Conservation (phyloP, 2,329 filamentous ascomycete genomes). For the Fusarium sp. region DNA sequence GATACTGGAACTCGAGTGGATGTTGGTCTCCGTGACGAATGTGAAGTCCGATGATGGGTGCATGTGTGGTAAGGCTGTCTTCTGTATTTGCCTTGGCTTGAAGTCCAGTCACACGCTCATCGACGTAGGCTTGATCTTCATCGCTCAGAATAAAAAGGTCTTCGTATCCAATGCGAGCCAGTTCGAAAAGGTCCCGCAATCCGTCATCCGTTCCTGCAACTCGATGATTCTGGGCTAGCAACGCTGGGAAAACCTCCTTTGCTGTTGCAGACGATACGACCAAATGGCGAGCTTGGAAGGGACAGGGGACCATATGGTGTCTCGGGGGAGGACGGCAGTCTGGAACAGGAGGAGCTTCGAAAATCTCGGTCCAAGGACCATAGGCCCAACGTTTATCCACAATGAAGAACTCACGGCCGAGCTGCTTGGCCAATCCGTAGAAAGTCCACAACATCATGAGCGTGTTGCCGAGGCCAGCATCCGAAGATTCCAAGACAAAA, state of each 20-base stretch:
- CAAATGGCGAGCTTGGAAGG: conserved; percentile 79
- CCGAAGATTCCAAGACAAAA: conserved; percentile 78
- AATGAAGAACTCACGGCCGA: conserved; percentile 83
- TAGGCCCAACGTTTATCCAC: conserved; percentile 89
- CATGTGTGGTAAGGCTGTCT: conserved; percentile 54
- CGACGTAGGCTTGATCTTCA: conserved; percentile 76
- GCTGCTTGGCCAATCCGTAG: conserved; percentile 81
- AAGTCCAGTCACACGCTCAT: conserved; percentile 69
- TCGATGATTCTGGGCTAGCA: conserved; percentile 53
- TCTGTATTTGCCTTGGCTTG: conserved; percentile 60
- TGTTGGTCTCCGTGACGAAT: conserved; percentile 85
- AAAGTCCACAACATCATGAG: conserved; percentile 86
- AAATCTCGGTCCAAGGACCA: conserved; percentile 79
- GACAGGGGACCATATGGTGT: conserved; percentile 83
- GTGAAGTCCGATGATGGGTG: conserved; percentile 75
- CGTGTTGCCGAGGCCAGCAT: conserved; percentile 82
- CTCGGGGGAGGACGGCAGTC: conserved; percentile 78
- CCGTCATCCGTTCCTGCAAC: conserved; percentile 42
- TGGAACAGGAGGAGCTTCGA: conserved; percentile 74
- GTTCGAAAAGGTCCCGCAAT: conserved; percentile 71
- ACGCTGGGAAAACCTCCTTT: conserved; percentile 72
- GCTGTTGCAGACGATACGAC: conserved; percentile 79
- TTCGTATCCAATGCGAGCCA: conserved; percentile 78
- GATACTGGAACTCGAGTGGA: conserved; percentile 82
- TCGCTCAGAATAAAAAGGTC: conserved; percentile 77